Percentiles rank a stretch among this genome's conserved stretches.
Conservation (phyloP, 257 asterid species). For the Paraleonurus japonicus region DNA sequence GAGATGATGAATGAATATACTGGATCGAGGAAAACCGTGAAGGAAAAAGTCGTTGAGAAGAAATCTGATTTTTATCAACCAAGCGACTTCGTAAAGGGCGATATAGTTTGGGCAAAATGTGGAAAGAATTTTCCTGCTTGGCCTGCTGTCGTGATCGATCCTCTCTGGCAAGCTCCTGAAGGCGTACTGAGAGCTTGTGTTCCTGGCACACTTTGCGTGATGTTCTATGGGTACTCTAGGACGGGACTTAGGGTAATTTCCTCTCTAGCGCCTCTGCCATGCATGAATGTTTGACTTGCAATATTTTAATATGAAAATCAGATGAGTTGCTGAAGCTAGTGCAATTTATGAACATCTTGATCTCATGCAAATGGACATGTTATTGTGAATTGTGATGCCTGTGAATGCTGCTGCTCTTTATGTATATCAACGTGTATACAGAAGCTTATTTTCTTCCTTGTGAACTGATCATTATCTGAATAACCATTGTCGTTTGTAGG, state of each 20-base stretch:
- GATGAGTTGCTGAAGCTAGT: conserved; percentile 6
- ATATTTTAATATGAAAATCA: not conserved
- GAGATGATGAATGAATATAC: conserved; percentile 24
- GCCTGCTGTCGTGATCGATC: conserved; percentile 94
- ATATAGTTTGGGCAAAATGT: conserved; percentile 91
- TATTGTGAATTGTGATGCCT: conserved; percentile 4
- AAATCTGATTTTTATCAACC: conserved; percentile 57
- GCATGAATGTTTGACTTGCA: conserved; percentile 5
- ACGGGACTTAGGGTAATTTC: conserved; percentile 71
- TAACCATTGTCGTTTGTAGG: conserved; percentile 46
- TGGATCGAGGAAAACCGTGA: conserved; percentile 28
- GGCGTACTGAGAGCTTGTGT: conserved; percentile 70
- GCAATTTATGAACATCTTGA: conserved; percentile 5
- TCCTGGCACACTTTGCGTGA: conserved; percentile 80
- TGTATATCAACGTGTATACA: not conserved
- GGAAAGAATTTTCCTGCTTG: conserved; percentile 89
- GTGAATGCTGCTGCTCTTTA: conserved; percentile 9
- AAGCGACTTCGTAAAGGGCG: conserved; percentile 62
- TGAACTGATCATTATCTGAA: conserved; percentile 10
- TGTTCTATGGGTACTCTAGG: conserved; percentile 83
- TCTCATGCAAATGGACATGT: conserved; percentile 7
- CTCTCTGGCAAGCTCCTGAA: conserved; percentile 75
- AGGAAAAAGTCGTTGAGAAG: conserved; percentile 43
- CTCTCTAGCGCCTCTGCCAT: conserved; percentile 1
- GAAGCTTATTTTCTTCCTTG: conserved; percentile 7